Percentiles rank a stretch among this genome's conserved stretches.
These are phyloP conservation scores for Hyaloperonospora arabidopsidis DNA, from an alignment of 352 stramenopile genomes.

Conservation along the genomic window DNA sequence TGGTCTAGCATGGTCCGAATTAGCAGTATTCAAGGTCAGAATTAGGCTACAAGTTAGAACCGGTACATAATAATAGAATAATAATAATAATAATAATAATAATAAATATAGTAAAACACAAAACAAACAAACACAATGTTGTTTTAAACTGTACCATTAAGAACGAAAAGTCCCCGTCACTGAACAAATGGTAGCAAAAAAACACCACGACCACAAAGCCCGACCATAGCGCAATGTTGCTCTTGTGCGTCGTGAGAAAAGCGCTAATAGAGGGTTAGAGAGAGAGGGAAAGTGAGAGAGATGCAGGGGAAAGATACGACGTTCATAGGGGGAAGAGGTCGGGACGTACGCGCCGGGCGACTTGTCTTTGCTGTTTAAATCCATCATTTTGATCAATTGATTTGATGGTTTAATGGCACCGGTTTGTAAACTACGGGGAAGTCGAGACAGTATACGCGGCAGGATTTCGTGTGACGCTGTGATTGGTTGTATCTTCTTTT, in stretches of 20 bases:
- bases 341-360: conserved; percentile 43
- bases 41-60: too few species aligned
- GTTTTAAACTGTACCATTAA: conserved; percentile 89
- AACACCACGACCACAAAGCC: conserved; percentile 92
- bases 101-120: too few species aligned
- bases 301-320: background rate
- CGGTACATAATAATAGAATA: too few species aligned
- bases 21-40: conserved; percentile 4
- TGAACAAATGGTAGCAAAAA: conserved; percentile 95
- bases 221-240: conserved; percentile 94
- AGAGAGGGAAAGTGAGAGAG: background rate
- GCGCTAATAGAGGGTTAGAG: conserved; percentile 22
- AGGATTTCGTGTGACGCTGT: too few species aligned
- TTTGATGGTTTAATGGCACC: background rate
- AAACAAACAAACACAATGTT: too few species aligned
- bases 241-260: conserved; percentile 86
- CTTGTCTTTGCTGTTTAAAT: conserved; percentile 54
- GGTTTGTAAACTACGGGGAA: too few species aligned
- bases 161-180: conserved; percentile 97
- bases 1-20: conserved; percentile 46
- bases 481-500: too few species aligned
- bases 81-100: too few species aligned
- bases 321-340: background rate
- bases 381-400: conserved; percentile 26
- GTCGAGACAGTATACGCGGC: background rate